Evolutionary conservation across 2,329 filamentous ascomycete genomes (phyloP), one percentile per base, ranked within the genome.

Genomic region (Colletotrichum horii): DNA sequence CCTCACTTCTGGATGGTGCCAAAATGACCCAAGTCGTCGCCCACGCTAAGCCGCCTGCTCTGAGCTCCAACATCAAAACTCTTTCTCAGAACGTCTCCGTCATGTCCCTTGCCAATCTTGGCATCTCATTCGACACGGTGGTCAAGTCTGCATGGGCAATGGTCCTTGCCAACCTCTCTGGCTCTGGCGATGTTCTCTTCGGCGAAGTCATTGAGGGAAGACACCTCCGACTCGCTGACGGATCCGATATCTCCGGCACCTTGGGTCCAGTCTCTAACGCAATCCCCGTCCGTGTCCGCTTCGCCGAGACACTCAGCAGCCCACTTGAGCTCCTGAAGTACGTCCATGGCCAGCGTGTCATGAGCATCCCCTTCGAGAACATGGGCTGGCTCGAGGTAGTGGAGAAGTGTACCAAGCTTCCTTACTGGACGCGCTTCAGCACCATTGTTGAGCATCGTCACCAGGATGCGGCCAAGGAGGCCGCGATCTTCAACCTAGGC

Each of bases 101-200:
- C 2, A 84, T 84, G 8, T 84, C 86, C 12, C 79, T 88, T 6
- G 78, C 84, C 9, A 85, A 85, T 43, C 82, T 89, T 5, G 87
- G 85, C 11, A 85, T 90, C 74, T 84, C 85, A 0, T 88, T 89
- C 48, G 88, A 90, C 74, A 87, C 88, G 0, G 85, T 92, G 4
- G 83, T 92, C 38, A 91, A 91, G 79, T 87, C 89, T 0, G 90
- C 90, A 0, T 93, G 91, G 90, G 88, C 89, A 1, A 86, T 90
- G 75, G 86, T 89, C 0, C 85, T 93, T 8, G 88, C 89, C 0
- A 88, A 85, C 28, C 81, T 91, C 12, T 87, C 89, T 0, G 87
- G 84, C 0, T 83, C 81, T 0, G 82, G 85, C 8, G 91, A 92
- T 56, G 86, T 92, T 8, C 85, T 91, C 5, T 92, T 92, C 71